A percentile compares a stretch with the other conserved stretches of the same genome.
Conservation (phyloP, 768 basidiomycete genomes). For the Amanita inopinata region DNA sequence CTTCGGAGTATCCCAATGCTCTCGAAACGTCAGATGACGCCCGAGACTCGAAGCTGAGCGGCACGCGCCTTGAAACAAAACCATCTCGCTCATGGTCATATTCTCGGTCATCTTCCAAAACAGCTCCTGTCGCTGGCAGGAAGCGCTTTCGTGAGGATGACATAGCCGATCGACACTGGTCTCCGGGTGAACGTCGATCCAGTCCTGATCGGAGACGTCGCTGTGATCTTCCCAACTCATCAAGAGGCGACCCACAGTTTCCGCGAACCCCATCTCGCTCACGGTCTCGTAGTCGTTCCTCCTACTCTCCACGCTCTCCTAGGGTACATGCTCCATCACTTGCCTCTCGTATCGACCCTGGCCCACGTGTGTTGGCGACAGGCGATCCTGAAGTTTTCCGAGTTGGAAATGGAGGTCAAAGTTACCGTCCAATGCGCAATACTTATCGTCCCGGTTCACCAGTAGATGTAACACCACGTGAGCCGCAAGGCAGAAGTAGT, state of each 20-base stretch:
- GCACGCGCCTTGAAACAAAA: background rate
- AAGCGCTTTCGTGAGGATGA: background rate
- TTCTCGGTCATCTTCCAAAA: background rate
- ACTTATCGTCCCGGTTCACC: background rate
- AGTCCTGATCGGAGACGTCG: background rate
- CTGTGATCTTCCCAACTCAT: background rate
- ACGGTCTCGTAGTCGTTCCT: background rate
- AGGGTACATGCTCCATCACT: background rate
- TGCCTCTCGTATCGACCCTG: background rate
- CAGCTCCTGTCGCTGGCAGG: background rate
- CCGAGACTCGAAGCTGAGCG: background rate
- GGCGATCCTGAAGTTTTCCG: background rate
- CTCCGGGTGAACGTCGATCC: background rate
- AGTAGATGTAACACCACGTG: background rate
- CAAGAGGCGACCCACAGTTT: background rate
- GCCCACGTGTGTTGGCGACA: background rate
- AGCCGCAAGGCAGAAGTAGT: background rate
- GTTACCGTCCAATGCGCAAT: background rate
- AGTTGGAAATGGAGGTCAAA: background rate
- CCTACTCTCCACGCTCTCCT: background rate
- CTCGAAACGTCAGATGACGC: background rate
- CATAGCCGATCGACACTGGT: background rate
- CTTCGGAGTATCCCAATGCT: background rate
- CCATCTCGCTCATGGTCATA: conserved; percentile 3
- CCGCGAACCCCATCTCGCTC: background rate